These are phyloP conservation scores for Lepraria neglecta DNA, from an alignment of 495 filamentous ascomycete genomes.

Conservation along the genomic window DNA sequence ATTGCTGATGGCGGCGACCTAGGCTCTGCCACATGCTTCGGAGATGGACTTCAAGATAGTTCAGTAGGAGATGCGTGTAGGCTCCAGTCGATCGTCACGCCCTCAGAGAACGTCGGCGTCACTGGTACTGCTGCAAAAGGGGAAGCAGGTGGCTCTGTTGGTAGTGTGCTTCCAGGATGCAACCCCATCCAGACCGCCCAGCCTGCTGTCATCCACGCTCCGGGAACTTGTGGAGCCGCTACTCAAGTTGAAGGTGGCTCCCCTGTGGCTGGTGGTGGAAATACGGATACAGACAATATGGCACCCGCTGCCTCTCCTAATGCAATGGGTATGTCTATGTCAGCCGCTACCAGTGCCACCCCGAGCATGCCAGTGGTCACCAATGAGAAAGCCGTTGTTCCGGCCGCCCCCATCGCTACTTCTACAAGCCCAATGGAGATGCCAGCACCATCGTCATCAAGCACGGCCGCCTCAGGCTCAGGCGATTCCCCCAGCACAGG, in stretches of 20 bases:
- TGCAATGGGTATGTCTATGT: background rate
- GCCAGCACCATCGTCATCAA: background rate
- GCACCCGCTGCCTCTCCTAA: background rate
- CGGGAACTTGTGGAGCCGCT: conserved; percentile 12
- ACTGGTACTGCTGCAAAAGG: conserved; percentile 2
- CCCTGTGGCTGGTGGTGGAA: conserved; percentile 3
- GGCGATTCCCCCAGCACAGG: background rate
- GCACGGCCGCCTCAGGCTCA: too few species aligned
- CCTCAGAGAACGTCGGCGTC: conserved; percentile 1
- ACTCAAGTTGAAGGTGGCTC: conserved; percentile 9
- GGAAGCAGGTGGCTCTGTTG: background rate
- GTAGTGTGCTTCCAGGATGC: conserved; percentile 22
- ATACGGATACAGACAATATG: background rate
- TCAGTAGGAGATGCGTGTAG: background rate
- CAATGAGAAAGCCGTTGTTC: background rate
- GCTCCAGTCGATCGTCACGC: background rate
- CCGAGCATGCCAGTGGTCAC: background rate
- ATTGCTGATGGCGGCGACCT: conserved; percentile 4
- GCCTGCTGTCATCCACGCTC: conserved; percentile 15
- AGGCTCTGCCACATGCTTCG: conserved; percentile 1
- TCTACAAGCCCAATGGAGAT: background rate
- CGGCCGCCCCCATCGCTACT: background rate
- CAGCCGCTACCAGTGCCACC: background rate
- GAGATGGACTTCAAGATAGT: background rate
- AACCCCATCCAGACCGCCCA: conserved; percentile 24